Base-by-base conservation (phyloP, 257 asterid species). In the Solanum pennellii region DNA sequence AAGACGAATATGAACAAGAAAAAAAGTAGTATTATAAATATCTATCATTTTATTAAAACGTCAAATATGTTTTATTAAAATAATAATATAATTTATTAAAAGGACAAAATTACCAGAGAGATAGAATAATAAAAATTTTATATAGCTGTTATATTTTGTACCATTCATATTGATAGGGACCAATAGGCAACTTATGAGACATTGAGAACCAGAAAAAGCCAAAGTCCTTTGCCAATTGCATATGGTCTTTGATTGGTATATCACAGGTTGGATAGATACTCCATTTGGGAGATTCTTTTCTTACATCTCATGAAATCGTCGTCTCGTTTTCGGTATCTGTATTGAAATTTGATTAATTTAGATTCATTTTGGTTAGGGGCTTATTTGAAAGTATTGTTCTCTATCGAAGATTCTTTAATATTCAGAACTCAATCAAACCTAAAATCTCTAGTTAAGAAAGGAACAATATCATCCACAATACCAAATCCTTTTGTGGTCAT, bases 361-460 rank as follows among this genome's bases (percentile, higher is more conserved):
- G 0, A 56, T 56, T 56, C 1, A 0, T 3, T 56, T 56, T 56
- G 2, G 0, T 2, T 18, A 56, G 2, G 12, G 1, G 1, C 0
- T 56, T 56, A 18, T 56, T 56, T 56, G 5, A 11, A 1, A 56
- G 5, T 18, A 56, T 1, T 20, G 2, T 56, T 56, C 0, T 3
- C 7, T 52, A 16, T 52, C 10, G 10, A 18, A 16, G 23, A 16
- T 16, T 52, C 1, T 52, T 16, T 47, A 52, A 52, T 16, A 16
- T 3, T 52, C 12, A 18, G 5, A 3, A 7, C 2, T 18, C 1
- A 0, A 6, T 37, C 9, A 18, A 56, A 56, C 3, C 1, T 7
- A 5, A 7, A 3, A 56, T 4, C 3, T 56, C n/a, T 56, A 20
- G n/a, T 18, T 56, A 56, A 9, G 9, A 56, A 18, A 56, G 11